phyloP scores from a whole-genome alignment of 108 stramenopile species.

The Aurantiochytrium sp. region DNA sequence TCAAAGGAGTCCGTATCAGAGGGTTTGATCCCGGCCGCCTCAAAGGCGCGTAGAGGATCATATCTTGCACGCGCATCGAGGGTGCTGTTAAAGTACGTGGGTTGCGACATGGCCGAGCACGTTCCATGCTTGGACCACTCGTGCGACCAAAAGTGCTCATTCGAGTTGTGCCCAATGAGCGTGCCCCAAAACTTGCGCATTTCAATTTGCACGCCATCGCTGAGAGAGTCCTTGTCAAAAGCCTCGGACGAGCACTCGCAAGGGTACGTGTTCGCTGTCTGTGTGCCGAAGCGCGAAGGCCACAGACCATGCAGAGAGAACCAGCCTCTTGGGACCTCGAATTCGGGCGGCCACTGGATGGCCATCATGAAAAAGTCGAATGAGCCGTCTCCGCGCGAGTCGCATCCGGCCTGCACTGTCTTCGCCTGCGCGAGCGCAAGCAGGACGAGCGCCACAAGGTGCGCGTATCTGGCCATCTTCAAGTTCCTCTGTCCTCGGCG shows the following conservation, averaged over 20 bases:
- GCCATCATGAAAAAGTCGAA: constrained; percentile 14
- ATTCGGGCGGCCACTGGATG: constrained; percentile 3
- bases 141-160: constrained; percentile 53
- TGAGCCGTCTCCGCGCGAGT: background rate
- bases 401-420: background rate
- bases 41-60: constrained; percentile 41
- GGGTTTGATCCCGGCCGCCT: background rate
- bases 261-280: background rate
- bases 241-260: background rate
- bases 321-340: background rate
- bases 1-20: constrained; percentile 18
- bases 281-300: background rate
- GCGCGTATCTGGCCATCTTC: no score
- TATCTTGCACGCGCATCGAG: constrained; percentile 31
- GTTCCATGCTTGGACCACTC: constrained; percentile 69
- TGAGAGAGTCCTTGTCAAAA: background rate
- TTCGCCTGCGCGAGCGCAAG: background rate
- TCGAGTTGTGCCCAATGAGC: background rate
- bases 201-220: background rate
- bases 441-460: background rate
- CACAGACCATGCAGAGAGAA: background rate
- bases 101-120: constrained; percentile 49
- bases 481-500: no score
- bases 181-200: background rate
- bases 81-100: constrained; percentile 44